phyloP scores from a whole-genome alignment of 1,139 yeast species.

The Diutina neorugosa region DNA sequence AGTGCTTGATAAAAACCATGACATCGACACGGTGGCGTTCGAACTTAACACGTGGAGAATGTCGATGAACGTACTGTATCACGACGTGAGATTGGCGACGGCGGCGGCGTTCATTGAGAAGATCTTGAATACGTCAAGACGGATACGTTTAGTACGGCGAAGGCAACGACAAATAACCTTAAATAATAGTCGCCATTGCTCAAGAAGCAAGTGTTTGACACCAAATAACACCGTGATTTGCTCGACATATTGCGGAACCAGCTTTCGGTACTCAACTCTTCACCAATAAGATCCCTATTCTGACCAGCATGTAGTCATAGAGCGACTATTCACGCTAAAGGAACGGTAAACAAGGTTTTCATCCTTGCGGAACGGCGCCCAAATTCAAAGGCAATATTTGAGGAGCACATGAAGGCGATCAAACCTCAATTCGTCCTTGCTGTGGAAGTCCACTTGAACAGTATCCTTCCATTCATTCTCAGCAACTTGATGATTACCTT shows the following conservation, averaged over 20 bases:
- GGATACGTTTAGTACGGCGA: constrained; percentile 51
- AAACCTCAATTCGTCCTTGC: too few relatives aligned
- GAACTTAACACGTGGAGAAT: constrained; percentile 90
- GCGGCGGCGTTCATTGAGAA: constrained; percentile 58
- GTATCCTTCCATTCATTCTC: too few relatives aligned
- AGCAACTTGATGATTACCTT: too few relatives aligned
- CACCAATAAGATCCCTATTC: too few relatives aligned
- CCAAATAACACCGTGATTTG: constrained; percentile 66
- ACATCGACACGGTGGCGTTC: constrained; percentile 79
- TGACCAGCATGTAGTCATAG: too few relatives aligned
- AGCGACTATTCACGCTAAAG: too few relatives aligned
- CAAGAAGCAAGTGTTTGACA: constrained; percentile 71
- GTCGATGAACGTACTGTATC: constrained; percentile 94
- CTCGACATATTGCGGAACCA: constrained; percentile 44
- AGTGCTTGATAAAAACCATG: constrained; percentile 86
- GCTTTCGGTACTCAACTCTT: constrained; percentile 21
- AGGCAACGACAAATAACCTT: constrained; percentile 67
- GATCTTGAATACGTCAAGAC: constrained; percentile 60
- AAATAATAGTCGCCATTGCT: constrained; percentile 71
- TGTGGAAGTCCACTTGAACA: too few relatives aligned
- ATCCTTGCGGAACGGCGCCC: too few relatives aligned
- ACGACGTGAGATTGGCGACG: constrained; percentile 82
- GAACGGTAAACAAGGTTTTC: too few relatives aligned
- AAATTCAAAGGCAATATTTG: too few relatives aligned
- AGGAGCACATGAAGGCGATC: too few relatives aligned